Conservation (phyloP, 2,329 filamentous ascomycete species). For the Colletotrichum tropicale region DNA sequence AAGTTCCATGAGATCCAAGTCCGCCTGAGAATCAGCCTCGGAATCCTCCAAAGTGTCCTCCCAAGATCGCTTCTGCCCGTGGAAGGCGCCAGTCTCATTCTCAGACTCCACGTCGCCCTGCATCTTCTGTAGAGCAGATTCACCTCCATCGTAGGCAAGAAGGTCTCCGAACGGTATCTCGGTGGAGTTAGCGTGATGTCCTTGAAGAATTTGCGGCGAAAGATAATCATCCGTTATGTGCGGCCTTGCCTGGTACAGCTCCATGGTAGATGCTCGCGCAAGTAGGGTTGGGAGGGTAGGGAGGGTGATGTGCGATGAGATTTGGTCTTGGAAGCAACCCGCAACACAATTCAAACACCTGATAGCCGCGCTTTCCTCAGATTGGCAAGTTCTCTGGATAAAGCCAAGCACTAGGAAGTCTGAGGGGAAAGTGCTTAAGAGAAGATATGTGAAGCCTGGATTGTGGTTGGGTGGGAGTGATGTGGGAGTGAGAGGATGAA, state of each 20-base stretch:
- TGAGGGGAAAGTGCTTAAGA: neutral
- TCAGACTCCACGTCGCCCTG: neutral
- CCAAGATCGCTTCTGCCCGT: conserved; percentile 1
- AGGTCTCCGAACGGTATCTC: conserved; percentile 14
- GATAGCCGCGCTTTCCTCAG: neutral
- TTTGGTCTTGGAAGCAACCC: neutral
- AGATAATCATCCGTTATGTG: neutral
- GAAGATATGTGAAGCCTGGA: neutral
- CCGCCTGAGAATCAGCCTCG: neutral
- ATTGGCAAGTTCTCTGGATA: neutral
- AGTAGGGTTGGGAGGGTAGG: neutral
- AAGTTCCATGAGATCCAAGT: neutral
- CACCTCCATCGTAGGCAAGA: neutral
- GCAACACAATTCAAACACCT: neutral
- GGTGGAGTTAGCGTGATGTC: neutral
- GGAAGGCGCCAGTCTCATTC: neutral
- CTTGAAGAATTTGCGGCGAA: neutral
- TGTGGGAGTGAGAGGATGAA: neutral
- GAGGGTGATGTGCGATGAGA: neutral
- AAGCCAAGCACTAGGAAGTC: neutral
- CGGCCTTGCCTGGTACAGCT: neutral
- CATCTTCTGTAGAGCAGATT: neutral
- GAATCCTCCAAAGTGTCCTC: neutral
- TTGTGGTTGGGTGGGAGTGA: neutral
- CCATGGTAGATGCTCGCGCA: neutral